Evolutionary conservation across 768 basidiomycete genomes (phyloP).

Genomic region (Myochromella boudieri): DNA sequence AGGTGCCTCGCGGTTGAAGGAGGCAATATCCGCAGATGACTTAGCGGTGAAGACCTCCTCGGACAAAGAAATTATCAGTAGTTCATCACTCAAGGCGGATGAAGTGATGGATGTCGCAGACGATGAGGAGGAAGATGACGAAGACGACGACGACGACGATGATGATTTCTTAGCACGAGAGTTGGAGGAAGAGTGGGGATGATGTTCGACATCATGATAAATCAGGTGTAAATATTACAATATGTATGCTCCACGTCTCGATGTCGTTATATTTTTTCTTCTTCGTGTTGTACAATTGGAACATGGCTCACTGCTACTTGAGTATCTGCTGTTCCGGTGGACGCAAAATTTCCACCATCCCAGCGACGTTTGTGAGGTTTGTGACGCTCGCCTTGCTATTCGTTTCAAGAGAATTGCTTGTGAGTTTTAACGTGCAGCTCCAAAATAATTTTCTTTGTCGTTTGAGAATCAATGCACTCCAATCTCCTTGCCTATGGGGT

Average conservation of each 20-base stretch:
- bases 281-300: not conserved
- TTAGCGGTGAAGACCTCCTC: constrained; percentile 21
- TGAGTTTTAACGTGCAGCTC: no score
- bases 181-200: constrained; percentile 78
- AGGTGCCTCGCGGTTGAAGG: constrained; percentile 68
- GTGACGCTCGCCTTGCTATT: no score
- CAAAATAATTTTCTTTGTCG: no score
- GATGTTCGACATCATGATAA: constrained; percentile 21
- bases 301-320: no score
- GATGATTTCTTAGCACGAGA: constrained; percentile 84
- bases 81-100: constrained; percentile 14
- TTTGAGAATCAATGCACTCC: no score
- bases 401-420: no score
- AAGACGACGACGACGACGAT: constrained; percentile 50
- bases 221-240: constrained; percentile 5
- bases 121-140: constrained; percentile 42
- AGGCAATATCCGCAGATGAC: constrained; percentile 59
- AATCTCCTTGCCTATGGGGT: no score
- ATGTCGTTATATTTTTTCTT: not conserved
- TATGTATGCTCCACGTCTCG: no score
- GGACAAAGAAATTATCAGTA: constrained; percentile 17
- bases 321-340: no score
- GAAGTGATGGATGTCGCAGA: no score
- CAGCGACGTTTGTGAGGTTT: no score
- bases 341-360: no score